phyloP scores from a whole-genome alignment of 2,329 filamentous ascomycete species.

The Diaporthe citri region DNA sequence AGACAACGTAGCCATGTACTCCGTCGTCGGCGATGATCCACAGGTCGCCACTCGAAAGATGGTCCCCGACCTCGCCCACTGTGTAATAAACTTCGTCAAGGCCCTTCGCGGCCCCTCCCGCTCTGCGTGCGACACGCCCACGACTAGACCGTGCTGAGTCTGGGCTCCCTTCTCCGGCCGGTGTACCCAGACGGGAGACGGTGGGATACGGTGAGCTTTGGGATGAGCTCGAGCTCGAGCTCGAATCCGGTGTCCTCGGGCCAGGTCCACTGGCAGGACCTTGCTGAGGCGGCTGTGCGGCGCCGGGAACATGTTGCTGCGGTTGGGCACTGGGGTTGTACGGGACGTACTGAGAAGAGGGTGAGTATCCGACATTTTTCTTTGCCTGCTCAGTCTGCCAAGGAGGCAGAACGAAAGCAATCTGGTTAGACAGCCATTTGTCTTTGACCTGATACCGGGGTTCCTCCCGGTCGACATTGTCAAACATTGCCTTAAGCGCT shows the following conservation, averaged over 20 bases:
- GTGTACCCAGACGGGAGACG: neutral
- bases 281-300: neutral
- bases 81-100: neutral
- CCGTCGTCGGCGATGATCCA: slow-evolving; percentile 21
- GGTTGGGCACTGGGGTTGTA: neutral
- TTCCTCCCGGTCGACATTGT: neutral
- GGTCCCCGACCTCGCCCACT: slow-evolving; percentile 11
- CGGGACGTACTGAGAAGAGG: neutral
- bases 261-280: neutral
- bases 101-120: neutral
- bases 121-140: neutral
- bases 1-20: slow-evolving; percentile 8
- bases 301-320: neutral
- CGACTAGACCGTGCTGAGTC: neutral
- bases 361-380: neutral
- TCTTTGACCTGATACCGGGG: neutral
- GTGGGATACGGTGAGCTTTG: neutral
- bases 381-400: neutral
- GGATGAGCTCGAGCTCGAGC: neutral
- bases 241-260: neutral
- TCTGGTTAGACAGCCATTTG: neutral
- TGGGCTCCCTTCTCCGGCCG: neutral
- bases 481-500: neutral
- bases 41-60: neutral
- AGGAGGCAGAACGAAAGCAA: slow-evolving; percentile 7